phyloP scores from a whole-genome alignment of 805 yeast species.

The Dipodascopsis uninucleata region DNA sequence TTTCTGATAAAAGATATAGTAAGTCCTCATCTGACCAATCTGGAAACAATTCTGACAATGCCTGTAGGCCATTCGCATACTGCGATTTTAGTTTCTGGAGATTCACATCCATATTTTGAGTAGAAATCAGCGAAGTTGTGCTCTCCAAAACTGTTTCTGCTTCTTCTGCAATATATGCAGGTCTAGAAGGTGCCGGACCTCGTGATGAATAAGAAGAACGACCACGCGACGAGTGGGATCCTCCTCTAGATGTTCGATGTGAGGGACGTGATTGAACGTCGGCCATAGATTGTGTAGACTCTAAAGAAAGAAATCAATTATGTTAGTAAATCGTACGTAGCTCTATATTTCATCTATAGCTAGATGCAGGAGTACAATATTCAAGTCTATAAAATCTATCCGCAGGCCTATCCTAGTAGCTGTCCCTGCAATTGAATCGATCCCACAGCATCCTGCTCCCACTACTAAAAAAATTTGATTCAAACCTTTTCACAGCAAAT shows the following conservation, averaged over 20 bases:
- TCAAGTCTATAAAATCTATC: no score
- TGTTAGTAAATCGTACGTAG: no score
- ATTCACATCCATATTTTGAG: constrained; percentile 31
- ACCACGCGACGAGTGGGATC: constrained; percentile 23
- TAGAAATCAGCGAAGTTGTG: constrained; percentile 7
- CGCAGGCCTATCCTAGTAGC: no score
- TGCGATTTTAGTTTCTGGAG: constrained; percentile 36
- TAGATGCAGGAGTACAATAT: no score
- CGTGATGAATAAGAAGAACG: constrained; percentile 10
- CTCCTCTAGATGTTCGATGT: constrained; percentile 27
- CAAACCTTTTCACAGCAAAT: no score
- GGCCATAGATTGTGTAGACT: constrained; percentile 15
- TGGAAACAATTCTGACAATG: constrained; percentile 82
- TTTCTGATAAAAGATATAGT: constrained; percentile 67
- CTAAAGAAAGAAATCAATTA: no score
- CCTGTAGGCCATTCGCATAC: constrained; percentile 41
- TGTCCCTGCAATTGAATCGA: no score
- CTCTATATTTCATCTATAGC: no score
- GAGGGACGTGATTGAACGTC: constrained; percentile 22
- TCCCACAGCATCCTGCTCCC: no score
- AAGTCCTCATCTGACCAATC: constrained; percentile 91
- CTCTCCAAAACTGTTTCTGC: constrained; percentile 3
- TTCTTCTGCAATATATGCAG: no score
- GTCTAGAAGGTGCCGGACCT: constrained; percentile 12
- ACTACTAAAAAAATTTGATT: no score